A percentile compares a stretch with the other conserved stretches of the same genome.
phyloP scores from a whole-genome alignment of 2,329 filamentous ascomycete species.

The Teratosphaeria gauchensis region DNA sequence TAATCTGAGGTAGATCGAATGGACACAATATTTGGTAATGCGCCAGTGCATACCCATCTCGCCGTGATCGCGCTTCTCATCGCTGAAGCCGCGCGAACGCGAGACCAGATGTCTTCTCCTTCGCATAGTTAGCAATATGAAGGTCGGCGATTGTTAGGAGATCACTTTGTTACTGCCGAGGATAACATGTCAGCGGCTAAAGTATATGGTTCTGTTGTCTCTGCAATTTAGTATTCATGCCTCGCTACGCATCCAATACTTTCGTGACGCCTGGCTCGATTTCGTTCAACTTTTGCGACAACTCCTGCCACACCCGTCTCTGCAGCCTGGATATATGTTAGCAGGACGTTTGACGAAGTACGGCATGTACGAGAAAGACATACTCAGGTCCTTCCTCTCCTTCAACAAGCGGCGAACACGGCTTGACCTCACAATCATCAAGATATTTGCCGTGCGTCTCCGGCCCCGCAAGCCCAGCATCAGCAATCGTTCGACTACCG shows the following conservation, averaged over 20 bases:
- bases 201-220: too few relatives aligned
- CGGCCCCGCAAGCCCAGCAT: slow-evolving; percentile 20
- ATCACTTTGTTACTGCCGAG: background rate
- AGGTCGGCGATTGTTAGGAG: too few relatives aligned
- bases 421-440: slow-evolving; percentile 24
- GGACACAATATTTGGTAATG: too few relatives aligned
- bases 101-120: too few relatives aligned
- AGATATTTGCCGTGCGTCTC: slow-evolving; percentile 33
- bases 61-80: too few relatives aligned
- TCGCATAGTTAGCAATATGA: too few relatives aligned
- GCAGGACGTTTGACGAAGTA: background rate
- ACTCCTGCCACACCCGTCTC: slow-evolving; percentile 28
- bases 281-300: slow-evolving; percentile 25
- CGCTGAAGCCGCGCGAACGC: too few relatives aligned
- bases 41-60: too few relatives aligned
- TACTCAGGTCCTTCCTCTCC: slow-evolving; percentile 24
- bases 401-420: slow-evolving; percentile 21
- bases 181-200: background rate
- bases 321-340: slow-evolving; percentile 10
- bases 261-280: slow-evolving; percentile 16
- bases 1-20: too few relatives aligned
- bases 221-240: background rate
- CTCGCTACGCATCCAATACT: background rate
- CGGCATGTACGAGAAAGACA: background rate
- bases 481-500: slow-evolving; percentile 30